phyloP scores from a whole-genome alignment of 495 filamentous ascomycete genomes.

The Recurvomyces mirabilis region DNA sequence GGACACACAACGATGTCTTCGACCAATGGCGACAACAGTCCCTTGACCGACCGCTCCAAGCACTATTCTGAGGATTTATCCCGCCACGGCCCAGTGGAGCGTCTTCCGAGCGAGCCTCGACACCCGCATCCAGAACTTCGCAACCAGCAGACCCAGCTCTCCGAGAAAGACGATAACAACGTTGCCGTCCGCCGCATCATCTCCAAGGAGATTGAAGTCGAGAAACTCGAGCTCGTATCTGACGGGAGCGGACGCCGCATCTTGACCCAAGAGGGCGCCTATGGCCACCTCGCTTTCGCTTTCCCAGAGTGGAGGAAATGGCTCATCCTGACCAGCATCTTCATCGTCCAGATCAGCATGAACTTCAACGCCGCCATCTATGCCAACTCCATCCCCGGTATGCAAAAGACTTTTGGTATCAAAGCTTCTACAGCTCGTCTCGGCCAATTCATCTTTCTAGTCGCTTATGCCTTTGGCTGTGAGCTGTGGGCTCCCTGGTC shows the following conservation, averaged over 20 bases:
- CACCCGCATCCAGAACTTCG: no score
- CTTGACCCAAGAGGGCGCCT: conserved; percentile 49
- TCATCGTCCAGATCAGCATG: conserved; percentile 68
- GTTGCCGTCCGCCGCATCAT: no score
- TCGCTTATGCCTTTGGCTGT: conserved; percentile 68
- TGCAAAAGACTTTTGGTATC: conserved; percentile 51
- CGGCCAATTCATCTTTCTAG: conserved; percentile 59
- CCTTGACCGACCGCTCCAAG: no score
- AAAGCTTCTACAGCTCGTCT: conserved; percentile 48
- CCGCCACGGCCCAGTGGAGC: no score
- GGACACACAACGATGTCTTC: no score
- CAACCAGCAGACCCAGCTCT: no score
- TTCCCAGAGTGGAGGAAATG: conserved; percentile 61
- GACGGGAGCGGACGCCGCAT: conserved; percentile 45
- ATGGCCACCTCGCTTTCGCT: conserved; percentile 51
- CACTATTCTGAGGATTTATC: no score
- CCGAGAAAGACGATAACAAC: no score
- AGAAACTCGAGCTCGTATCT: no score
- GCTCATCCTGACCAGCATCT: conserved; percentile 60
- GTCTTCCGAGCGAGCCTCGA: no score
- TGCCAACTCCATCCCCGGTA: conserved; percentile 48
- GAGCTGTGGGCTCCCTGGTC: conserved; percentile 78
- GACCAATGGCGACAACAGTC: no score
- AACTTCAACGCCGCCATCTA: conserved; percentile 74
- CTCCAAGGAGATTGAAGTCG: no score